Conservation (phyloP, 1,284 basidiomycete genomes). For the Crocinoboletus sp. region DNA sequence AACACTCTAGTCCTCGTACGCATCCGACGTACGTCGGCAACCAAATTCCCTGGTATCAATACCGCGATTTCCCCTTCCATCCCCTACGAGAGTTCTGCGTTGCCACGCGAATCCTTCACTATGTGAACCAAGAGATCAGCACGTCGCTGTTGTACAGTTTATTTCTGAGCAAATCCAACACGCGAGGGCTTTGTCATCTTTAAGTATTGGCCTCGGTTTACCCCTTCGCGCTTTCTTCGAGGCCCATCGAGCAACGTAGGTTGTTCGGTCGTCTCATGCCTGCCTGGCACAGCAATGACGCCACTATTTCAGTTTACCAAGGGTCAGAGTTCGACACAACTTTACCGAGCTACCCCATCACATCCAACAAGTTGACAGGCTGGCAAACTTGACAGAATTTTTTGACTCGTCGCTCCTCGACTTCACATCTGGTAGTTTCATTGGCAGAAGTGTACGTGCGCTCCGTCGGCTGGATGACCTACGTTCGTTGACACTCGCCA, state of each 20-base stretch:
- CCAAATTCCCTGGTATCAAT: slow-evolving; percentile 1
- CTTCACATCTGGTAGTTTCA: slow-evolving; percentile 22
- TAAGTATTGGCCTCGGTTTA: slow-evolving; percentile 20
- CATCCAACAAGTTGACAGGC: slow-evolving; percentile 2
- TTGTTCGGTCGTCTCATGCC: background rate
- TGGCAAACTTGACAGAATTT: slow-evolving; percentile 19
- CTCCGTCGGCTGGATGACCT: background rate
- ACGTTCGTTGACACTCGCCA: slow-evolving; percentile 3
- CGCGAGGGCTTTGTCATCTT: slow-evolving; percentile 24
- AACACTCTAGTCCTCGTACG: slow-evolving; percentile 16
- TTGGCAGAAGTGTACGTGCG: slow-evolving; percentile 27
- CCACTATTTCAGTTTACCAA: slow-evolving; percentile 9
- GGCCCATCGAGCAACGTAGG: slow-evolving; percentile 22
- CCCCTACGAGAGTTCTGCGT: slow-evolving; percentile 1
- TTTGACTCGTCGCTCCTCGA: slow-evolving; percentile 21
- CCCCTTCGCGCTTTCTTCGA: slow-evolving; percentile 25
- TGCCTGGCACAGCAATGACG: background rate
- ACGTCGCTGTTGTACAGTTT: slow-evolving; percentile 24
- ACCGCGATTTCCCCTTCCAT: slow-evolving; percentile 15
- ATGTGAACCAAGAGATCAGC: slow-evolving; percentile 14
- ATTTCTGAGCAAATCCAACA: slow-evolving; percentile 28
- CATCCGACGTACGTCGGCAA: slow-evolving; percentile 8
- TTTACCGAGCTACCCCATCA: background rate
- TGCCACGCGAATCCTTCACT: slow-evolving; percentile 1
- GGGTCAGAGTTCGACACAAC: background rate